phyloP scores from a whole-genome alignment of 345 rosid genomes.

The Firmiana major region DNA sequence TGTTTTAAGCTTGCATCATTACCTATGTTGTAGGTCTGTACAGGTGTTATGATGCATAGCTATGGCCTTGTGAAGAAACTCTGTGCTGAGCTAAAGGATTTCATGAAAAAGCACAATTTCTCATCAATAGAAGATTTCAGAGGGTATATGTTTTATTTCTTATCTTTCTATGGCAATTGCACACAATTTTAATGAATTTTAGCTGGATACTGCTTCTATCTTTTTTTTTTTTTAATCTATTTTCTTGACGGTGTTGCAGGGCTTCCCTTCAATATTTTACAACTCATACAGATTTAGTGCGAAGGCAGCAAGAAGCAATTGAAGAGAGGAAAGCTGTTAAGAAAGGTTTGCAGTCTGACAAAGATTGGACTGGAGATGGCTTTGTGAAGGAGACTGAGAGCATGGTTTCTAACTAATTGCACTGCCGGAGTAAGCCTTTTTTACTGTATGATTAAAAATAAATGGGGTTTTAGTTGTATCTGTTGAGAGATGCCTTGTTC shows the following conservation, averaged over 20 bases:
- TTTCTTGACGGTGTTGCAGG: constrained; percentile 29
- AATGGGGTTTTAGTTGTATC: not conserved
- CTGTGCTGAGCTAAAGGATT: constrained; percentile 70
- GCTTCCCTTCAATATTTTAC: constrained; percentile 85
- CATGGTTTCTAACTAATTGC: constrained; percentile 83
- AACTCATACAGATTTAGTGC: constrained; percentile 79
- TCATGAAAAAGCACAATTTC: constrained; percentile 87
- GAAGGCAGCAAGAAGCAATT: constrained; percentile 82
- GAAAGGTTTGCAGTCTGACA: constrained; percentile 84
- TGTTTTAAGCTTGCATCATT: not conserved
- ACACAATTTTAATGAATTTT: not conserved
- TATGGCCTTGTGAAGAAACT: constrained; percentile 87
- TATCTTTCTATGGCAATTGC: not conserved
- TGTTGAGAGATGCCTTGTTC: constrained; percentile 6
- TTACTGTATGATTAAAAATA: constrained; percentile 12
- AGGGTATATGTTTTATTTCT: constrained; percentile 47
- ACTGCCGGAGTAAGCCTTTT: constrained; percentile 15
- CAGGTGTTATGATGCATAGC: constrained; percentile 99
- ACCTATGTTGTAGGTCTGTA: constrained; percentile 61
- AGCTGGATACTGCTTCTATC: not conserved
- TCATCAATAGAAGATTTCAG: constrained; percentile 81
- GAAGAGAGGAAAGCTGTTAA: constrained; percentile 65
- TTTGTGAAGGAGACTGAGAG: constrained; percentile 88
- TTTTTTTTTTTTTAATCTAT: not conserved
- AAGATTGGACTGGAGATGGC: constrained; percentile 98